These are phyloP conservation scores for Colletotrichum camelliae DNA, from an alignment of 2,329 filamentous ascomycete genomes.

Conservation along the genomic window DNA sequence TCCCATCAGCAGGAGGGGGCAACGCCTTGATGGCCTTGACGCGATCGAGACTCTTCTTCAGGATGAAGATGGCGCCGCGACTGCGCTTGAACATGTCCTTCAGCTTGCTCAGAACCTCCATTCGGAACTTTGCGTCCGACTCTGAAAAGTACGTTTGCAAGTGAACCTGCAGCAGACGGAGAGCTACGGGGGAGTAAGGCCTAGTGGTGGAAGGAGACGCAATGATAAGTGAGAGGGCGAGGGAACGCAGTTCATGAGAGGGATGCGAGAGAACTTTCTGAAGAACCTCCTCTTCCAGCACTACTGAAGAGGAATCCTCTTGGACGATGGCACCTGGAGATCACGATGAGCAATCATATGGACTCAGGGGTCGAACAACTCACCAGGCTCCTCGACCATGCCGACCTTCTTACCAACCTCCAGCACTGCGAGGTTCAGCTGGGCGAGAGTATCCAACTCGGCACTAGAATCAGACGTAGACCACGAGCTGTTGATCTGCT, in stretches of 20 bases:
- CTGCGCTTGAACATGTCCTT: slow-evolving; percentile 80
- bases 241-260: slow-evolving; percentile 71
- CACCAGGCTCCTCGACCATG: slow-evolving; percentile 71
- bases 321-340: not conserved
- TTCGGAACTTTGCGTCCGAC: slow-evolving; percentile 83
- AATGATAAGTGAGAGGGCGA: slow-evolving; percentile 82
- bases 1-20: slow-evolving; percentile 1
- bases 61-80: slow-evolving; percentile 66
- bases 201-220: slow-evolving; percentile 77
- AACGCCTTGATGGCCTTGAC: slow-evolving; percentile 19
- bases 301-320: slow-evolving; percentile 24
- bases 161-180: slow-evolving; percentile 68
- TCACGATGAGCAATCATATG: not conserved
- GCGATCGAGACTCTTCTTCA: slow-evolving; percentile 47
- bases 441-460: slow-evolving; percentile 56
- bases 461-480: slow-evolving; percentile 50
- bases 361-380: slow-evolving; percentile 5
- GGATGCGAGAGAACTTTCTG: slow-evolving; percentile 59
- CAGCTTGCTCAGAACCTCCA: slow-evolving; percentile 77
- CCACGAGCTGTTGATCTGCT: slow-evolving; percentile 57
- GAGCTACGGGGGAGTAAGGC: slow-evolving; percentile 68
- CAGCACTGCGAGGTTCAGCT: slow-evolving; percentile 70
- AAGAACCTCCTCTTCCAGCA: slow-evolving; percentile 50
- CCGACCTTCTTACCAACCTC: slow-evolving; percentile 75
- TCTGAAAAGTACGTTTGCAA: slow-evolving; percentile 80